Percentiles rank a stretch among this genome's conserved stretches.
Conservation (phyloP, 2,329 filamentous ascomycete species). For the Didymella pinodella region DNA sequence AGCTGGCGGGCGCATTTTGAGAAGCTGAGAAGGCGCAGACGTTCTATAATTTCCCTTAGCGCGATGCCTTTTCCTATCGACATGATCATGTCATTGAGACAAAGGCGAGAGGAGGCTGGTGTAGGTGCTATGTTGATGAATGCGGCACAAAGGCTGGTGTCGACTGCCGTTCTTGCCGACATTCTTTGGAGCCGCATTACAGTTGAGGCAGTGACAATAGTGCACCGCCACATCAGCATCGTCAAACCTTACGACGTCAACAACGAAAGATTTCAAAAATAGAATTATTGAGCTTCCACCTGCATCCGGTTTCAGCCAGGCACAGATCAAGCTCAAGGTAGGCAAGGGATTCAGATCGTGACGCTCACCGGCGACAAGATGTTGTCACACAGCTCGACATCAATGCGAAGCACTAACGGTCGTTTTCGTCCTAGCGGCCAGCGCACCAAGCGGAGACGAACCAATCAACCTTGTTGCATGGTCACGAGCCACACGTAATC, state of each 20-base stretch:
- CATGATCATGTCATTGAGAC: not conserved
- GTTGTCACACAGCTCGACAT: conserved; percentile 1
- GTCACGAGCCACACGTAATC: conserved; percentile 29
- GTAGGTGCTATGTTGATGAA: not conserved
- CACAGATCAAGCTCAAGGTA: not conserved
- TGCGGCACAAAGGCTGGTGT: conserved; percentile 9
- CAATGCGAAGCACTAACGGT: not conserved
- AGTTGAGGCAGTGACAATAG: conserved; percentile 13
- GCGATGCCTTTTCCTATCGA: not conserved
- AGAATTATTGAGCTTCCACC: not conserved
- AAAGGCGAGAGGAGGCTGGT: not conserved
- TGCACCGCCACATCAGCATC: conserved; percentile 31
- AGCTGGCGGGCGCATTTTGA: not conserved
- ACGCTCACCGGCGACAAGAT: conserved; percentile 1
- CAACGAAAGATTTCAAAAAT: not conserved
- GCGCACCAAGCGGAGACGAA: conserved; percentile 14
- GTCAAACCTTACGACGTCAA: not conserved
- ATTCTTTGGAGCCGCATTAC: conserved; percentile 26
- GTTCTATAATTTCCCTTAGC: not conserved
- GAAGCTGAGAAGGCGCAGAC: not conserved
- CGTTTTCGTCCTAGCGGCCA: conserved; percentile 13
- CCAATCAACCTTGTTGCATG: conserved; percentile 23
- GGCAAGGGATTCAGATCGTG: conserved; percentile 11
- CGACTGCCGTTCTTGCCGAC: conserved; percentile 27
- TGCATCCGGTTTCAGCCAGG: conserved; percentile 2